These are phyloP conservation scores for Cylindrotheca fusiformis DNA, from an alignment of 108 stramenopile species.

Conservation along the genomic window DNA sequence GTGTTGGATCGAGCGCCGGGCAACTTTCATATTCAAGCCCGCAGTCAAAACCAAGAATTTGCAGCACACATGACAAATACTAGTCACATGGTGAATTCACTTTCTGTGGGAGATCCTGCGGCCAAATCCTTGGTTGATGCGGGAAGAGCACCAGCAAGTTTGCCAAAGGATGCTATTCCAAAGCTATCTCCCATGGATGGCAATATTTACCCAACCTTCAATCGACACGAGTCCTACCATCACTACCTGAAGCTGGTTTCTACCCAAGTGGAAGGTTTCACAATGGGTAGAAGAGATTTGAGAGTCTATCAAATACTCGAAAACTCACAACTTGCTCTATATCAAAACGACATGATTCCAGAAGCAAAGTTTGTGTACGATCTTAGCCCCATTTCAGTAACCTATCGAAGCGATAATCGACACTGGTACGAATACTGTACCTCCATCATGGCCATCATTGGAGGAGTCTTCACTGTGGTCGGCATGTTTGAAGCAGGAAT, in stretches of 20 bases:
- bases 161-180: slow-evolving; percentile 36
- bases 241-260: slow-evolving; percentile 92
- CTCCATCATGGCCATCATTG: slow-evolving; percentile 90
- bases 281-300: slow-evolving; percentile 26
- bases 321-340: slow-evolving; percentile 70
- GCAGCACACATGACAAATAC: slow-evolving; percentile 86
- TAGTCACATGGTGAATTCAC: slow-evolving; percentile 85
- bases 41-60: slow-evolving; percentile 76
- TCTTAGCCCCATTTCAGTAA: slow-evolving; percentile 79
- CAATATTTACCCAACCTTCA: slow-evolving; percentile 56
- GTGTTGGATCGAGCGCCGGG: slow-evolving; percentile 94
- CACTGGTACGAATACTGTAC: slow-evolving; percentile 96
- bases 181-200: slow-evolving; percentile 82
- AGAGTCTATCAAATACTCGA: slow-evolving; percentile 72
- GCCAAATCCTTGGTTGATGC: slow-evolving; percentile 7
- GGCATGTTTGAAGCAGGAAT: slow-evolving; percentile 82
- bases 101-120: slow-evolving; percentile 64
- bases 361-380: slow-evolving; percentile 72
- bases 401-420: slow-evolving; percentile 45
- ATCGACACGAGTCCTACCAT: slow-evolving; percentile 86
- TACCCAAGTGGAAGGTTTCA: slow-evolving; percentile 48
- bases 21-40: slow-evolving; percentile 91
- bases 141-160: slow-evolving; percentile 4
- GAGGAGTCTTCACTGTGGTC: slow-evolving; percentile 94
- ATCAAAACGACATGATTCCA: slow-evolving; percentile 62